These are phyloP conservation scores for Vitis rotundifolia DNA, from an alignment of 164 flowering plant genomes.

Conservation along the genomic window DNA sequence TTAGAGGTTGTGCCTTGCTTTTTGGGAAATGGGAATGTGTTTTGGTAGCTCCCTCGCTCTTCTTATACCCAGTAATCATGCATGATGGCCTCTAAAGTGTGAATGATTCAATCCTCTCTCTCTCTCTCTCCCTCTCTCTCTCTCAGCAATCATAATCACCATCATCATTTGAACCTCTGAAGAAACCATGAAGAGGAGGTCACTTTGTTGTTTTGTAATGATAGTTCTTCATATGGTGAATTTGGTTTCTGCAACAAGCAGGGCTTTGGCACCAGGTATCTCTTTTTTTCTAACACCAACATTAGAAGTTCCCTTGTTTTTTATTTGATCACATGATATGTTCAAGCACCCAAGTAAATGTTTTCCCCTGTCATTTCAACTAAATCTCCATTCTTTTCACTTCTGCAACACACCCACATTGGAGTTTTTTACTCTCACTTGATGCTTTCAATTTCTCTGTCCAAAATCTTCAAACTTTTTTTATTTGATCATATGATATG, in stretches of 20 bases:
- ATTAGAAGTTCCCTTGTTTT: conserved; percentile 19
- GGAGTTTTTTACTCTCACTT: too few relatives aligned
- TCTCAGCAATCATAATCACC: conserved; percentile 1
- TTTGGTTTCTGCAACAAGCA: conserved; percentile 41
- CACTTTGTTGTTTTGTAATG: conserved; percentile 16
- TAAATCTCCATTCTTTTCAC: too few relatives aligned
- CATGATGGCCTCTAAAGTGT: conserved; percentile 1
- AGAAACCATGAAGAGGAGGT: conserved; percentile 17
- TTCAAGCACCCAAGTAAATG: too few relatives aligned
- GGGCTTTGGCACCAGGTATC: conserved; percentile 31
- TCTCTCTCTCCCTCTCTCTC: conserved; percentile 10
- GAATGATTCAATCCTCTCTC: not conserved
- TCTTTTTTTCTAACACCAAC: conserved; percentile 12
- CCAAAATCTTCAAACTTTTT: too few relatives aligned
- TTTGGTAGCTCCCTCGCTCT: not conserved
- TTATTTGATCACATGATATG: not conserved
- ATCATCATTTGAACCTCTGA: conserved; percentile 13
- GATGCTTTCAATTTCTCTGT: too few relatives aligned
- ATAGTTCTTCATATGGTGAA: conserved; percentile 32
- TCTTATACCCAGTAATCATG: conserved; percentile 19
- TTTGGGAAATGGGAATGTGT: conserved; percentile 17
- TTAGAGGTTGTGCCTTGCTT: conserved; percentile 7
- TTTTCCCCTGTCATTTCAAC: too few relatives aligned
- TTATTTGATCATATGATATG: too few relatives aligned
- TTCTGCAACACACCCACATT: too few relatives aligned